Evolutionary conservation across 2,329 filamentous ascomycete species (phyloP), one percentile per base, ranked within the genome.

Genomic region (Aspergillus phoenicis): DNA sequence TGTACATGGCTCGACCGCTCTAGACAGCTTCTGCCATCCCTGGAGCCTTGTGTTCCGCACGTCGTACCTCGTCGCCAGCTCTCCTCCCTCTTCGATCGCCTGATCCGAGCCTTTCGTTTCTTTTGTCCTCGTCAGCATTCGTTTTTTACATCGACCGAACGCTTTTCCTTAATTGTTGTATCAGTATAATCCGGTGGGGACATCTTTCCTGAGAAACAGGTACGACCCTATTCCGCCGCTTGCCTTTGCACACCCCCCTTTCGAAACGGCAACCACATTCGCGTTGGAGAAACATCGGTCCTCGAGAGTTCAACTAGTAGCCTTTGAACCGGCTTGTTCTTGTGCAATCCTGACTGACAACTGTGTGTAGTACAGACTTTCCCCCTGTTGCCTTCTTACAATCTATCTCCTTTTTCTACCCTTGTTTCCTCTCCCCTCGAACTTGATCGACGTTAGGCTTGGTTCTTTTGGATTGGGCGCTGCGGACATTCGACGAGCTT

Each of bases 1-100:
- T 71, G 69, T 75, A 74, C 65, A 74, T 76, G 71, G 71, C 68
- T 70, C 66, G 66, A 67, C 62, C 63, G 62, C 62, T 66, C 59
- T 71, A 70, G 70, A 69, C 63, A 65, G 62, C 58, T 60, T 67
- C 63, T 64, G 66, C 66, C 66, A 64, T 66, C 65, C 41, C 62
- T 64, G 64, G 66, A 69, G 63, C 67, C 67, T 63, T 66, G 70
- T 69, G 63, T 69, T 67, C 62, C 65, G 63, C 65, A 64, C 64
- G 63, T 69, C 64, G 65, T 60, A 67, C 64, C 67, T 45, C 68
- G 63, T 75, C 65, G 65, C 64, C 64, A 66, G 67, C 65, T 70
- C 64, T 69, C 58, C 64, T 64, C 63, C 66, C 65, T 63, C 58
- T 64, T 66, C 61, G 58, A 58, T 66, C 65, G 66, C 64, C 68